Base-by-base conservation (phyloP, 164 flowering plant species). In the Nymphaea colorata region DNA sequence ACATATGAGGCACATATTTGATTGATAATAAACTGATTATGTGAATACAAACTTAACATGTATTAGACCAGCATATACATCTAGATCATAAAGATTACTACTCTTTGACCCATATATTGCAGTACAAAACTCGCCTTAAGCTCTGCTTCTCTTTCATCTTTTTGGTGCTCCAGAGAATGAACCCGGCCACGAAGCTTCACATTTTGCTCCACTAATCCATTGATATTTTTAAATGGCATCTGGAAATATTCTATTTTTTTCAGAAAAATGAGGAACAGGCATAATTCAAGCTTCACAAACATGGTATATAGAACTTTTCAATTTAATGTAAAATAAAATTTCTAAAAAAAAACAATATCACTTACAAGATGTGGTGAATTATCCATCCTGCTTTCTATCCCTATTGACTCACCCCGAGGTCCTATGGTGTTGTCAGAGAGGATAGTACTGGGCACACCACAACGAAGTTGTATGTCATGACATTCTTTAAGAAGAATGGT, bases 121-220 rank as follows among this genome's bases (percentile, higher is more conserved):
- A 25, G 36, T 25, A 25, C 36, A 25, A 25, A 25, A 25, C 36
- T 25, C 36, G 36, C 98, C 96, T 81, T 86, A 64, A 87, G 64
- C 62, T 88, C 96, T 42, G 68, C 44, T 66, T 87, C 89, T 70
- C 72, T 78, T 57, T 75, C 77, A 44, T 85, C 90, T 72, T 83
- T 76, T 76, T 92, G 85, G 44, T 80, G 83, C 55, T 98, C 82
- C 66, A 95, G 86, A 73, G 66, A 84, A 62, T 87, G 99, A 2
- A 88, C 92, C 66, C 88, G 84, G 70, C 90, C 84, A 15, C 96
- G 87, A 12, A 95, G 87, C 72, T 88, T 84, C 59, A 86, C 96
- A 85, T 94, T 94, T 80, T 95, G 99, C 82, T 87, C 98, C 62
- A 95, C 96, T 72, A 95, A 73, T 65, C 89, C 96, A 79, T 82